Evolutionary conservation across 108 stramenopile genomes (phyloP).

Genomic region (Pinguiococcus pyrenoidosus): DNA sequence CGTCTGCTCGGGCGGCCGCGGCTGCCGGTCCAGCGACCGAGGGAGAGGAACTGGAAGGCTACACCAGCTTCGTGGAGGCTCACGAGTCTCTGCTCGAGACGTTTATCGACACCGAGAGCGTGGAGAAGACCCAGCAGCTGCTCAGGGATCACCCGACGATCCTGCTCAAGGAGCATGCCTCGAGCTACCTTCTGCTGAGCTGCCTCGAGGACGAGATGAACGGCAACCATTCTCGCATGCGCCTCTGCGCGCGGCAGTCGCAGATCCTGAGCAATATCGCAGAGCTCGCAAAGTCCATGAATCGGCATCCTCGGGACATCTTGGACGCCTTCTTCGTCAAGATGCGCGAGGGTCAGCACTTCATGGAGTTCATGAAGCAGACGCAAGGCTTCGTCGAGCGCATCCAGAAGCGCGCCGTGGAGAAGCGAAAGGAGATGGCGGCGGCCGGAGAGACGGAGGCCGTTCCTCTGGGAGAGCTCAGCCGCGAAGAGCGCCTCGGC

Average conservation of each 20-base stretch:
- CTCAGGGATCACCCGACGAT: constrained; percentile 66
- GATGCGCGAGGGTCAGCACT: constrained; percentile 39
- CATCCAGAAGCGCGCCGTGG: constrained; percentile 74
- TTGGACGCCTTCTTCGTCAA: constrained; percentile 77
- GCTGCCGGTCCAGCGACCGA: constrained; percentile 32
- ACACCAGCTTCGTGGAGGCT: constrained; percentile 74
- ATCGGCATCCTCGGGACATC: constrained; percentile 88
- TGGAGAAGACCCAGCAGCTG: constrained; percentile 66
- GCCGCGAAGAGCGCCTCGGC: constrained; percentile 66
- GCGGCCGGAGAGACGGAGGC: constrained; percentile 5
- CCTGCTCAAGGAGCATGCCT: constrained; percentile 85
- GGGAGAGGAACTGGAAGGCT: constrained; percentile 57
- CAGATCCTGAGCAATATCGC: constrained; percentile 89
- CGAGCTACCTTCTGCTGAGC: constrained; percentile 73
- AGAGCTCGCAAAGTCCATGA: constrained; percentile 75
- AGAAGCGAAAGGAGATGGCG: constrained; percentile 81
- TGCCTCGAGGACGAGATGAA: constrained; percentile 98
- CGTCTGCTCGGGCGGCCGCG: too few species aligned
- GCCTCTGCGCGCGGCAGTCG: constrained; percentile 62
- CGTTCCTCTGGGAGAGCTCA: constrained; percentile 47
- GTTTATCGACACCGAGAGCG: constrained; percentile 55
- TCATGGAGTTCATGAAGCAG: constrained; percentile 61
- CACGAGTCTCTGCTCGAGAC: constrained; percentile 75
- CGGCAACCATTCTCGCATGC: constrained; percentile 87
- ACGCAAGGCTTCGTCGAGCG: constrained; percentile 62